Evolutionary conservation across 2,329 filamentous ascomycete genomes (phyloP), one percentile per base, ranked within the genome.

Genomic region (Ophiostoma populinum): DNA sequence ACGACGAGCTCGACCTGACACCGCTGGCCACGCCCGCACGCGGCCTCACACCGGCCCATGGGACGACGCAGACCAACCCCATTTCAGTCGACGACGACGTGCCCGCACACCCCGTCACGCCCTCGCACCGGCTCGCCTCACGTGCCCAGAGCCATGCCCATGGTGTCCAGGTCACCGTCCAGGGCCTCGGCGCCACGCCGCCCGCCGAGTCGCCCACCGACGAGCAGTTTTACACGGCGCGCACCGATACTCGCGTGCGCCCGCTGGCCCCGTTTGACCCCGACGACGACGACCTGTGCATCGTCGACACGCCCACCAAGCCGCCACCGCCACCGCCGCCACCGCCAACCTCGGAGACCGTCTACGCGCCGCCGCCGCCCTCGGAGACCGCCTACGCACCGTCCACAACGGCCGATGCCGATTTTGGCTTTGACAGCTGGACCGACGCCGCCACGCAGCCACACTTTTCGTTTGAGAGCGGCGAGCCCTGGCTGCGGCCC

Each of bases 251-350:
- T 4, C 29, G n/a, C n/a, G n/a, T n/a, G n/a, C n/a, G n/a, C n/a
- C n/a, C n/a, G n/a, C n/a, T 49, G 8, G 37, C 18, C 10, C 11
- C 6, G 9, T 35, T 35, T 24, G 20, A 41, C 24, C 28, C 20
- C 17, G 40, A 48, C 21, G 46, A 47, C 16, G 44, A 52, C 41
- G 53, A 47, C 34, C 50, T 54, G 21, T 51, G 48, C 4, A 43
- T 50, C 38, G 49, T 57, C 17, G 48, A 53, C 17, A 59, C 56
- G 2, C 55, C 55, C 2, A 55, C 52, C 16, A 60, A 58, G 49
- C 27, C 13, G n/a, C 40, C 42, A 12, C 17, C 17, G 17, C 11
- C 21, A 22, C 21, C 11, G 21, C 21, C 21, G 25, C 17, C 13
- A 38, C 40, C n/a, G n/a, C n/a, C n/a, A n/a, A 22, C 6, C 21